Evolutionary conservation across 2,329 filamentous ascomycete species (phyloP).

Genomic region (Amauroascus verrucosus): DNA sequence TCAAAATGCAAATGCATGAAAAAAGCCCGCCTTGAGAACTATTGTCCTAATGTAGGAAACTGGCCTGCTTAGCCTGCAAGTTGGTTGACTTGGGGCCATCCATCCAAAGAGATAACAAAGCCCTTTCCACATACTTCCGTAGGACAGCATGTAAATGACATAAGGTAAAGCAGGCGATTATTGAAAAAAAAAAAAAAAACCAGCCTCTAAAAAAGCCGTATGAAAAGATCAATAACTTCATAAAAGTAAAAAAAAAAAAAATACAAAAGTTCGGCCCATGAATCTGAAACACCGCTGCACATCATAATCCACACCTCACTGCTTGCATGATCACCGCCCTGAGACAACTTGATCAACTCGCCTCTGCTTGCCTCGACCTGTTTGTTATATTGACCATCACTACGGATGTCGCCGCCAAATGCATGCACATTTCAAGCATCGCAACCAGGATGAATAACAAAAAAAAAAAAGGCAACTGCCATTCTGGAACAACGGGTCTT

Average conservation of each 20-base stretch:
- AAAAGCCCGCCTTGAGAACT: too few relatives aligned
- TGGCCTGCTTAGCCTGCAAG: too few relatives aligned
- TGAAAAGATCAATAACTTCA: background rate
- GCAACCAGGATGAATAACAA: background rate
- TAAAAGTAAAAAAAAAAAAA: background rate
- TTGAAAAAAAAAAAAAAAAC: slow-evolving; percentile 3
- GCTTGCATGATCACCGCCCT: slow-evolving; percentile 12
- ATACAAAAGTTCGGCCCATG: background rate
- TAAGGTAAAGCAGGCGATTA: too few relatives aligned
- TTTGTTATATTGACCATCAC: too few relatives aligned
- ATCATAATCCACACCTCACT: slow-evolving; percentile 4
- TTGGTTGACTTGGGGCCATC: too few relatives aligned
- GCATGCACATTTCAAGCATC: background rate
- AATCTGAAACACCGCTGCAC: slow-evolving; percentile 4
- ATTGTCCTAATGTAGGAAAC: too few relatives aligned
- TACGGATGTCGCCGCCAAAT: too few relatives aligned
- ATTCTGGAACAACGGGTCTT: background rate
- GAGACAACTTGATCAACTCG: slow-evolving; percentile 1
- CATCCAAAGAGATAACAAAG: too few relatives aligned
- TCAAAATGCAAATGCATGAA: too few relatives aligned
- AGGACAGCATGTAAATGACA: too few relatives aligned
- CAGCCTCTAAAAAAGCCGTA: too few relatives aligned
- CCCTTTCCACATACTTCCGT: too few relatives aligned
- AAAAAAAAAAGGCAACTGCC: background rate
- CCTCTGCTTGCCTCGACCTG: background rate